Evolutionary conservation across 495 filamentous ascomycete species (phyloP), one percentile per base, ranked within the genome.

Genomic region (Penicillium daleae): DNA sequence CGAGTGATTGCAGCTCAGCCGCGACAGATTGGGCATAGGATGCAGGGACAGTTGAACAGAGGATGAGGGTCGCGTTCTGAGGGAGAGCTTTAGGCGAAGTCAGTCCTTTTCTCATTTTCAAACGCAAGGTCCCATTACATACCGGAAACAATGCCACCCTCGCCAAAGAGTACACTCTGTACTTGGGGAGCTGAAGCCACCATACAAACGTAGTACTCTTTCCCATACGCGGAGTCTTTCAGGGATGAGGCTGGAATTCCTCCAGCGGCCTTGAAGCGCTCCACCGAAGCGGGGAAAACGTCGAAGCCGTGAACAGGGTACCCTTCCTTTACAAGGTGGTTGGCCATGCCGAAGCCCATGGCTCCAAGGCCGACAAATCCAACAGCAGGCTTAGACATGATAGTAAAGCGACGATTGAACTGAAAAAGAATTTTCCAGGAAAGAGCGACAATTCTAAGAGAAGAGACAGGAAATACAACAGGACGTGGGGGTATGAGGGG

Each of bases 331-430:
- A 93, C 76, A 49, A 95, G 85, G 67, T 92, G 83, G 40, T 86
- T 89, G 66, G 91, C 91, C 89, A 93, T 94, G 64, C 90, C 90
- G 71, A 90, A 91, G 69, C 91, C 91, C 91, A 93, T 95, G 77
- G 91, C 91, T 64, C 91, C 91, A 7, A 95, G 88, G 80, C 91
- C 91, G 60, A 91, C 88, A 76, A 93, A 93, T 64, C 89, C 86
- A 57, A 93, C 76, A 51, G 80, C 76, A 9, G 86, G 82, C 67
- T 87, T 80, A 49, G 77, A 65, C 66, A 68, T 68, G 1, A 42
- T 68, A 26, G 19, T 44, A 32, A 21, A 29, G 27, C 13, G 15
- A 29, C 29, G 17, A 17, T 50, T 50, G 24, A 50, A 15, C 24
- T 50, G 12, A 6, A 13, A 24, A 15, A 6, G 46, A 50, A 50